A percentile compares a stretch with the other conserved stretches of the same genome.
Evolutionary conservation across 1,284 basidiomycete species (phyloP).

Genomic region (Erythrobasidium hasegawianum): DNA sequence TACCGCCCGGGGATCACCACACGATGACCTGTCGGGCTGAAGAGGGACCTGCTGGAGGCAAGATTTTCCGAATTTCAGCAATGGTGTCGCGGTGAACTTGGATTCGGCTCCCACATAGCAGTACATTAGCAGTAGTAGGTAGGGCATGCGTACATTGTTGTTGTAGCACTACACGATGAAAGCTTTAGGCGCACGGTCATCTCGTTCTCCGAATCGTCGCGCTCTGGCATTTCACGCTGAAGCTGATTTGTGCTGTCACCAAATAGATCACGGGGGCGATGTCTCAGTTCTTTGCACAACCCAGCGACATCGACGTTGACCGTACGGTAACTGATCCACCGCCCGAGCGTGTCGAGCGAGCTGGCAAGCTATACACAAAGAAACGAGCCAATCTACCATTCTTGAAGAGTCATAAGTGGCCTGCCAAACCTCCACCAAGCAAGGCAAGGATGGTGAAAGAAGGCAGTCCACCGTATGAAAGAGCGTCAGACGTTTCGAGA

Average conservation of each 20-base stretch:
- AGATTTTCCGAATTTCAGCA: slow-evolving; percentile 31
- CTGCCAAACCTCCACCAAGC: background rate
- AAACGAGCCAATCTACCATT: slow-evolving; percentile 26
- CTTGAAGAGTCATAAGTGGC: slow-evolving; percentile 25
- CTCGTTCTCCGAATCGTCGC: too few species aligned
- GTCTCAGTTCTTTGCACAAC: background rate
- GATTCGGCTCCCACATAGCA: too few species aligned
- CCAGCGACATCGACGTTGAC: slow-evolving; percentile 1
- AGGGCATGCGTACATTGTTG: too few species aligned
- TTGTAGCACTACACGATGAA: too few species aligned
- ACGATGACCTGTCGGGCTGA: slow-evolving; percentile 28
- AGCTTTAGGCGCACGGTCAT: too few species aligned
- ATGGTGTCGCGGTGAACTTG: background rate
- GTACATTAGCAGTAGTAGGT: too few species aligned
- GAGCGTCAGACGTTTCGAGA: slow-evolving; percentile 23
- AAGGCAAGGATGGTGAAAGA: slow-evolving; percentile 3
- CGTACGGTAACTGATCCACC: background rate
- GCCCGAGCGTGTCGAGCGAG: slow-evolving; percentile 3
- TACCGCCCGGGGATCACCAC: slow-evolving; percentile 24
- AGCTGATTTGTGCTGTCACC: too few species aligned
- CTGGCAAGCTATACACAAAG: slow-evolving; percentile 25
- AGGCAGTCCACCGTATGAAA: slow-evolving; percentile 16
- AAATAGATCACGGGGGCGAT: background rate
- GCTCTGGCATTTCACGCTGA: too few species aligned
- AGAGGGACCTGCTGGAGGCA: slow-evolving; percentile 14